These are phyloP conservation scores for Saturnispora sanitii DNA, from an alignment of 805 yeast genomes.

Conservation along the genomic window DNA sequence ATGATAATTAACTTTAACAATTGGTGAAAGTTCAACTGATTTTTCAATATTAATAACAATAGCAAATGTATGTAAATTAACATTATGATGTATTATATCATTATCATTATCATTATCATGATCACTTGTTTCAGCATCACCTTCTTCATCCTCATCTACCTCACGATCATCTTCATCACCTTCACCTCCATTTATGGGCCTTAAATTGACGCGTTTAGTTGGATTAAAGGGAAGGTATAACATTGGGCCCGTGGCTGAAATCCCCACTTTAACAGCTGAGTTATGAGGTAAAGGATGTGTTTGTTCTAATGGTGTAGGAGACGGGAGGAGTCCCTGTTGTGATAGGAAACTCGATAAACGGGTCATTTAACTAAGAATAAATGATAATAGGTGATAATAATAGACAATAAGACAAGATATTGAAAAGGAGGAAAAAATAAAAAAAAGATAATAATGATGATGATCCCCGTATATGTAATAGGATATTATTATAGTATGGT, in stretches of 20 bases:
- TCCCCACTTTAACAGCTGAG: background rate
- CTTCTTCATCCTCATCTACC: constrained; percentile 17
- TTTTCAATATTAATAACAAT: constrained; percentile 37
- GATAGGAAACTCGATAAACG: constrained; percentile 3
- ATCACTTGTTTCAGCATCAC: constrained; percentile 14
- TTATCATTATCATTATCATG: constrained; percentile 6
- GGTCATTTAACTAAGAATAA: constrained; percentile 1
- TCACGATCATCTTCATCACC: constrained; percentile 4
- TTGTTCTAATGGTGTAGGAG: background rate
- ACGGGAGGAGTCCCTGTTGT: constrained; percentile 6
- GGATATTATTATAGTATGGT: too few species aligned
- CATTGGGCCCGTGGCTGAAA: constrained; percentile 23
- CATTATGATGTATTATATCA: constrained; percentile 17
- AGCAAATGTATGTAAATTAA: constrained; percentile 40
- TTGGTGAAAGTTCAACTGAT: constrained; percentile 29
- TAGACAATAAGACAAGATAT: background rate
- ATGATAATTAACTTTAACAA: constrained; percentile 32
- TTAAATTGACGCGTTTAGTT: constrained; percentile 16
- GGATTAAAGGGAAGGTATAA: constrained; percentile 28
- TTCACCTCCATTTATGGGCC: constrained; percentile 12
- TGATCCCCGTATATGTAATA: too few species aligned
- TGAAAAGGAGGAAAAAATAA: too few species aligned
- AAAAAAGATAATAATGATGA: too few species aligned
- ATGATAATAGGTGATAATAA: background rate
- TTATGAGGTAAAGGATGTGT: background rate